phyloP scores from a whole-genome alignment of 148 eudicot genomes.

The Rhododendron mucronatum region DNA sequence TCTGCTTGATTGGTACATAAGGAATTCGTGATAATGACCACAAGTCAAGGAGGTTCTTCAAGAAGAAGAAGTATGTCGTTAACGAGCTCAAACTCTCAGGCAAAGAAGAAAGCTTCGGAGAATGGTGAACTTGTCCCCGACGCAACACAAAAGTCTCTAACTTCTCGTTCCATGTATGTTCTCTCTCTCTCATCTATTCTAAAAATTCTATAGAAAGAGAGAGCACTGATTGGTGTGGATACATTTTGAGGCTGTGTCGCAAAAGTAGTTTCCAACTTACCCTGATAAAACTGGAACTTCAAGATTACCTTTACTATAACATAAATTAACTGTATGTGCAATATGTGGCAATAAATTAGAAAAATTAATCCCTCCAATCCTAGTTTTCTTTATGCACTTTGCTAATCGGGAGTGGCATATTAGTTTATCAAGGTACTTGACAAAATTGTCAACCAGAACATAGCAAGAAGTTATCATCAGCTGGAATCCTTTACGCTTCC shows the following conservation, averaged over 20 bases:
- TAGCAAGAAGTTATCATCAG: background rate
- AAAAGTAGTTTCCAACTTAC: too few species aligned
- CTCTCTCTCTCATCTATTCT: background rate
- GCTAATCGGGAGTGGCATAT: background rate
- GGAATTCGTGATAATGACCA: constrained; percentile 13
- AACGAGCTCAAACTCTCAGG: constrained; percentile 17
- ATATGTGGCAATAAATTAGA: too few species aligned
- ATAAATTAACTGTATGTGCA: too few species aligned
- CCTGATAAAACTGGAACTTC: too few species aligned
- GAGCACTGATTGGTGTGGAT: too few species aligned
- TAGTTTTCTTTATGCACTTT: background rate
- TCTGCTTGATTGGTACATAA: constrained; percentile 1
- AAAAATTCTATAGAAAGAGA: too few species aligned
- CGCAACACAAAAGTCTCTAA: constrained; percentile 27
- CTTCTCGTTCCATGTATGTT: constrained; percentile 59
- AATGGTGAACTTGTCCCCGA: constrained; percentile 23
- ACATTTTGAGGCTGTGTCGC: too few species aligned
- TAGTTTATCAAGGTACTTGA: background rate
- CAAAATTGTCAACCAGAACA: background rate
- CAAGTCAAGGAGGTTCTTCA: constrained; percentile 33
- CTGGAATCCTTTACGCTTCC: background rate
- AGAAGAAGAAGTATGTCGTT: constrained; percentile 42
- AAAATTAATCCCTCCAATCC: too few species aligned
- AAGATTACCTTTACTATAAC: too few species aligned
- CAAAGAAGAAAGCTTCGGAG: constrained; percentile 35